phyloP scores from a whole-genome alignment of 176 grass and related monocot genomes.

The Raddia guianensis region DNA sequence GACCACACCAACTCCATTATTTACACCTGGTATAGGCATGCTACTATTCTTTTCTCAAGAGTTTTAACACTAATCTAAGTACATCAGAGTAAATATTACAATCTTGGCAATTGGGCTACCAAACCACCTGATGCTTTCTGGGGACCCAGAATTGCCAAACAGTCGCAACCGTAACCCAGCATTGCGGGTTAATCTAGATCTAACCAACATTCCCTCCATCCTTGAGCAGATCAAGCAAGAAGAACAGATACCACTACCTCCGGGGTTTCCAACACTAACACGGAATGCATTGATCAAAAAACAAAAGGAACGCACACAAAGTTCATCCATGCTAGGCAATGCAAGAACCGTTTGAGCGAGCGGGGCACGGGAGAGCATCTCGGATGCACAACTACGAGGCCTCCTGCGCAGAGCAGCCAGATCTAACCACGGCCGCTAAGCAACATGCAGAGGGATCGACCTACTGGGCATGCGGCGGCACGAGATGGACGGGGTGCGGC shows the following conservation, averaged over 20 bases:
- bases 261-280: background rate
- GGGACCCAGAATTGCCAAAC: background rate
- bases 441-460: background rate
- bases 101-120: background rate
- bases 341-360: background rate
- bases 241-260: background rate
- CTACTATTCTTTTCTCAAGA: background rate
- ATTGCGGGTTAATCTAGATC: background rate
- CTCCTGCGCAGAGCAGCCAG: background rate
- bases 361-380: background rate
- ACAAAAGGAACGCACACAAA: background rate
- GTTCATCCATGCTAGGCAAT: background rate
- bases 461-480: background rate
- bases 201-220: background rate
- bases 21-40: background rate
- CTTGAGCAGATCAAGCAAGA: background rate
- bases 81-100: background rate
- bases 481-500: background rate
- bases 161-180: background rate
- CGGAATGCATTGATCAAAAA: background rate
- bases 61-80: background rate
- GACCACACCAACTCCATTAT: background rate
- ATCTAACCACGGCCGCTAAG: background rate
- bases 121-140: background rate
- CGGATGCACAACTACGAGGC: background rate